A percentile compares a stretch with the other conserved stretches of the same genome.
Evolutionary conservation across 768 basidiomycete genomes (phyloP).

Genomic region (Mycena vitilis): DNA sequence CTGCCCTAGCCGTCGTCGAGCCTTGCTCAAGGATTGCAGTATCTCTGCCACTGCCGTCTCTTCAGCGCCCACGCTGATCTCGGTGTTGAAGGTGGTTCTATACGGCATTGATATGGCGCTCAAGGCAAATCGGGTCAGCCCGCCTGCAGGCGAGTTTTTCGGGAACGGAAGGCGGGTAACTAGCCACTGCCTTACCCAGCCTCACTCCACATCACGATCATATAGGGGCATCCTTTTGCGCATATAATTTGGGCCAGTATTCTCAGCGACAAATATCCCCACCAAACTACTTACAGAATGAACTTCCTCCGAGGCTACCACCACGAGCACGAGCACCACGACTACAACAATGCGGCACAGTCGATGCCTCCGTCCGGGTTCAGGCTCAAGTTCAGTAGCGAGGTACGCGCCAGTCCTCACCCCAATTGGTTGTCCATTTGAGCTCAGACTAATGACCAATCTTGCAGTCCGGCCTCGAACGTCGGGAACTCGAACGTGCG

Average conservation of each 20-base stretch:
- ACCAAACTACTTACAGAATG: not conserved
- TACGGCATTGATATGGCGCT: not conserved
- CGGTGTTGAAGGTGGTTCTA: not conserved
- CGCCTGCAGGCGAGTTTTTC: too few relatives aligned
- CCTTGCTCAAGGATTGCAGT: too few relatives aligned
- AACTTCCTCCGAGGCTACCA: not conserved
- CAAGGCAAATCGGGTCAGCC: too few relatives aligned
- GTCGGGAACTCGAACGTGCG: slow-evolving; percentile 42
- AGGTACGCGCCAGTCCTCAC: not conserved
- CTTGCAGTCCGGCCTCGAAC: not conserved
- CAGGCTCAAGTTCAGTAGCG: not conserved
- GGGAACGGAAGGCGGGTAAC: too few relatives aligned
- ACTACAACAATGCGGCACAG: not conserved
- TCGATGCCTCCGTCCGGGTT: not conserved
- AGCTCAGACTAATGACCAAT: not conserved
- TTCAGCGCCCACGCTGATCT: not conserved
- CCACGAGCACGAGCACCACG: slow-evolving; percentile 14
- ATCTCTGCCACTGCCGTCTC: too few relatives aligned
- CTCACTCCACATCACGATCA: too few relatives aligned
- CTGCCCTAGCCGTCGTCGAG: too few relatives aligned
- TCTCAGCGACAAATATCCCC: not conserved
- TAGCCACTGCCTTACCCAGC: too few relatives aligned
- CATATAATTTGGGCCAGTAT: too few relatives aligned
- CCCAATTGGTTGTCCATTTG: too few relatives aligned
- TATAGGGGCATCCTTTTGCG: too few relatives aligned